These are phyloP conservation scores for Leptographium procerum DNA, from an alignment of 2,329 filamentous ascomycete species.

Conservation along the genomic window DNA sequence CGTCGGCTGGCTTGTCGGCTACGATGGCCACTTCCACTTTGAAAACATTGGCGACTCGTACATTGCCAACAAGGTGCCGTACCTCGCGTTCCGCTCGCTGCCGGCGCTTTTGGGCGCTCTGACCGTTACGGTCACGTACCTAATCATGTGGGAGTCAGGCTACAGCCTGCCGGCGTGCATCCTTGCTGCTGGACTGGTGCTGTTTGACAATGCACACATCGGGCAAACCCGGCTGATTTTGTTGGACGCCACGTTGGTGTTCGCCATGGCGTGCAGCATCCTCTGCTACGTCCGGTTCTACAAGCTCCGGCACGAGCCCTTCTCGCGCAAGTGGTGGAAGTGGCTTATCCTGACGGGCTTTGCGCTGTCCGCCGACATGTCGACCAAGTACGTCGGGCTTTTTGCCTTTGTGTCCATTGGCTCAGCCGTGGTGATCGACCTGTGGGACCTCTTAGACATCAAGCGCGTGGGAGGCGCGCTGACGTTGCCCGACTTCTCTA, in stretches of 20 bases:
- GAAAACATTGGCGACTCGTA: constrained; percentile 99
- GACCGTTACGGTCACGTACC: constrained; percentile 84
- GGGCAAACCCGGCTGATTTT: constrained; percentile 92
- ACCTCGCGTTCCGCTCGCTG: constrained; percentile 89
- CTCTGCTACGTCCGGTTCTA: constrained; percentile 96
- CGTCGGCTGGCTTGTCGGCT: constrained; percentile 95
- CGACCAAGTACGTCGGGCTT: constrained; percentile 91
- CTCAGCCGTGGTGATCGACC: constrained; percentile 82
- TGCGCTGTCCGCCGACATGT: constrained; percentile 91
- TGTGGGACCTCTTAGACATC: constrained; percentile 89
- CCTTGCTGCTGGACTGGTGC: constrained; percentile 71
- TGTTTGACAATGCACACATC: constrained; percentile 96
- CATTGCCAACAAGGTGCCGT: constrained; percentile 91
- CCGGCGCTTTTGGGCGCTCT: constrained; percentile 84
- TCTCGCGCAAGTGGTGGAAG: constrained; percentile 98
- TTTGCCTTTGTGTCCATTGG: constrained; percentile 98
- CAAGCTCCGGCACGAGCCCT: constrained; percentile 81
- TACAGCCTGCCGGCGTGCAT: constrained; percentile 91
- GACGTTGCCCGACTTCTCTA: constrained; percentile 65
- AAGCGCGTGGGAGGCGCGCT: constrained; percentile 76
- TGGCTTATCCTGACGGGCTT: constrained; percentile 95
- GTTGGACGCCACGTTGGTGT: constrained; percentile 83
- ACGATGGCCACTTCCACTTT: constrained; percentile 94
- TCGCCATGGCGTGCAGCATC: constrained; percentile 92
- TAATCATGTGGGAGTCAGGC: constrained; percentile 99